Evolutionary conservation across 2,329 filamentous ascomycete species (phyloP), one percentile per base, ranked within the genome.

Genomic region (Diaporthe sp.): DNA sequence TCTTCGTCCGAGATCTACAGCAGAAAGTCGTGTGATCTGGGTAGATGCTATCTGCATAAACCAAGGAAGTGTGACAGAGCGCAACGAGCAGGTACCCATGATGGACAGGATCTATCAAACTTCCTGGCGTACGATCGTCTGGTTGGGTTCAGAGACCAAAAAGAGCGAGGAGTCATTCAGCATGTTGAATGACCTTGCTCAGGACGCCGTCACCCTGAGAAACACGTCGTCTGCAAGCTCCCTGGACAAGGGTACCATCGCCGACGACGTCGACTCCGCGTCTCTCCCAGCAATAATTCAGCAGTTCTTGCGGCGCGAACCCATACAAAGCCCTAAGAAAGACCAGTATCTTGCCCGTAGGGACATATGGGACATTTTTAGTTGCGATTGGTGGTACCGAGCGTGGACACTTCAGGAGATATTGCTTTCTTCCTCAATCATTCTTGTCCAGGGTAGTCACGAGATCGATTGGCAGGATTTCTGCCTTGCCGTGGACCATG

Each of bases 341-440:
- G 56, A 39, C 56, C 13, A 17, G 0, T 59, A 59, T 35, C 56
- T 59, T 19, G 32, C 22, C 32, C 19, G 35, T 4, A 27, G 15
- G 19, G 56, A 59, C 3, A 37, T 59, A 3, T 59, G 56, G 56
- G 10, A 12, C 7, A 39, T 59, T 2, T 25, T 59, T 6, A 25
- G 22, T 39, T 59, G 32, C 35, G 56, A 59, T 7, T 59, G 56
- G 56, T 59, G 56, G 56, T 59, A 59, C 12, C 56, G 56, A 15
- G 56, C 35, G 19, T 59, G 56, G 56, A 59, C 56, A 39, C 56
- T 59, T 39, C 56, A 59, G n/a, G 56, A 59, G 32, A 59, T 59
- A 37, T 39, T 59, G 35, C 56, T 59, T 59, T 59, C 56, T 22
- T 25, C 32, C 10, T 59, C 56, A 3, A 9, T 59, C n/a, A 59